A percentile compares a stretch with the other conserved stretches of the same genome.
Evolutionary conservation across 2,329 filamentous ascomycete species (phyloP).

Genomic region (Bipolaris sorokiniana): DNA sequence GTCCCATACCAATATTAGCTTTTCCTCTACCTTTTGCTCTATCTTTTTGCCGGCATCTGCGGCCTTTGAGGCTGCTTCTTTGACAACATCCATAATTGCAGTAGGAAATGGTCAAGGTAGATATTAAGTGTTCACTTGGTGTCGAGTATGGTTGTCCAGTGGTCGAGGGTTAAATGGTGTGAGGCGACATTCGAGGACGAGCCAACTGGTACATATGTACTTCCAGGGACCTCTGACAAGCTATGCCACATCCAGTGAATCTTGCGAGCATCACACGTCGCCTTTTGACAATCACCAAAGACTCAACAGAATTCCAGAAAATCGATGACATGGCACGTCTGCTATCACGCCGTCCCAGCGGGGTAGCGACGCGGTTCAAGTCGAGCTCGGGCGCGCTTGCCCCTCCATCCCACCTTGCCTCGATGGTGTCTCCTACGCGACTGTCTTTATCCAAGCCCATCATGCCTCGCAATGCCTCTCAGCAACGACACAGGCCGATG

Average conservation of each 20-base stretch:
- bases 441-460: conserved; percentile 12
- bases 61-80: conserved; percentile 23
- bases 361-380: conserved; percentile 1
- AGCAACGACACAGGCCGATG: neutral
- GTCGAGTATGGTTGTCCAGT: no score
- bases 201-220: neutral
- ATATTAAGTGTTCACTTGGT: no score
- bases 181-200: conserved; percentile 1
- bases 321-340: neutral
- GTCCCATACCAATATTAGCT: conserved; percentile 56
- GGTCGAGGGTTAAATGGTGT: conserved; percentile 2
- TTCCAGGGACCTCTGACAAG: neutral
- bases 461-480: conserved; percentile 10
- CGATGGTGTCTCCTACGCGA: conserved; percentile 28
- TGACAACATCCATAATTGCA: conserved; percentile 30
- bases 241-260: conserved; percentile 11
- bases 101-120: neutral
- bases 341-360: neutral
- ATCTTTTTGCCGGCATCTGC: conserved; percentile 30
- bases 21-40: conserved; percentile 51
- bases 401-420: conserved; percentile 37
- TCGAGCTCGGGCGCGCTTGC: conserved; percentile 18
- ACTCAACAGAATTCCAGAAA: neutral
- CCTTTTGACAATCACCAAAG: neutral
- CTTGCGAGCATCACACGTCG: conserved; percentile 15